Base-by-base conservation (phyloP, 2,329 filamentous ascomycete species). In the Aspergillus brunneoviolaceus region DNA sequence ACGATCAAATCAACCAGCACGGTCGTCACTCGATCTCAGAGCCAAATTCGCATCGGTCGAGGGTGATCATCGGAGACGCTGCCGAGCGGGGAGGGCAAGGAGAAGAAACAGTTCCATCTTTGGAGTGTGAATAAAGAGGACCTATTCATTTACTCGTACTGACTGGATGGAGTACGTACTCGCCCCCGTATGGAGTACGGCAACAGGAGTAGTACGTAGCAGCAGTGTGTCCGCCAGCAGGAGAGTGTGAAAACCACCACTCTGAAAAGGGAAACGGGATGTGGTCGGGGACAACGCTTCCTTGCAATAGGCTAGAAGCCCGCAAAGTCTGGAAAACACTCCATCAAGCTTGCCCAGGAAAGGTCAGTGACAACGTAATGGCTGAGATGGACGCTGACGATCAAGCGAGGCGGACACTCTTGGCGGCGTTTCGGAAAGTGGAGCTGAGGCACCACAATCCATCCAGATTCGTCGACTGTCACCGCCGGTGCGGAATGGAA, bases 391-490 rank as follows among this genome's bases (percentile, higher is more conserved):
- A 55, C 56, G 62, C 62, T 63, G 65, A 64, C 62, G 62, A 66
- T 65, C 53, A 53, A 59, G 55, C 16, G 59, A 61, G 53, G 57
- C 65, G 59, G 63, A 60, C 53, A 33, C 58, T 63, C 69, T 71
- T 71, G 69, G 69, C 69, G 60, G 57, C 56, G 58, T 64, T 63
- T 65, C 50, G 49, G 42, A 58, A 59, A 58, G 69, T 66, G 69
- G 67, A 69, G 59, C 53, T 47, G 49, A 48, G 51, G 50, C 27
- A 35, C 49, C 63, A 57, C 42, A 31, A 35, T 58, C 27, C 42
- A 21, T 19, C 42, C 42, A 49, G 52, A 55, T 48, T 49, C 52
- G 25, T 49, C 42, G 39, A 49, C 27, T 19, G 23, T 23, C 23
- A 4, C 3, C 23, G 1, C 23, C 23, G 23, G 23, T 23, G 23